Base-by-base conservation (phyloP, 2,329 filamentous ascomycete genomes). In the Diaporthe helianthi region DNA sequence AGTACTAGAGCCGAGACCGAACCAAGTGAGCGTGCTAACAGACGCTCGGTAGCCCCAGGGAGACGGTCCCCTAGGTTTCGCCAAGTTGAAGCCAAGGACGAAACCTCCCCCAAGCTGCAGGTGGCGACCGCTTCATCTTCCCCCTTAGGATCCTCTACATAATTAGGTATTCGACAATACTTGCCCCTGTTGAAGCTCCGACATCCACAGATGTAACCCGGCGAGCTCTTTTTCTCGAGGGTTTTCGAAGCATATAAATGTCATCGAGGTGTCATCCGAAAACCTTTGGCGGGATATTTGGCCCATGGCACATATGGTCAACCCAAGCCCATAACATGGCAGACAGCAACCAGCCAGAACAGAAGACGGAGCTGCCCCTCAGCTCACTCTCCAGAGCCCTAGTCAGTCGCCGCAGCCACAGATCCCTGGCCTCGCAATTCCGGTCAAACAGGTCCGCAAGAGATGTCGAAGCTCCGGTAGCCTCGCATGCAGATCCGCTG, bases 381-480 rank as follows among this genome's bases (percentile, higher is more conserved):
- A 68, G 65, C 65, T 68, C 65, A 7, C 55, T 60, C 19, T 19
- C 65, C 22, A 38, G 65, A 44, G 65, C 65, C 24, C 38, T 68
- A 4, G 65, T 51, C 29, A 68, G 65, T 44, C 53, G 65, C 7
- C 65, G 65, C 12, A 68, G 65, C 36, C 65, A 68, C 36, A 47
- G 65, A 24, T 68, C 65, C 33, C 44, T 68, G n/a, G 44, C 36
- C 24, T 68, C 65, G 9, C 55, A 68, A 26, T 61, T 61, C 44
- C 44, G 65, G 19, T 68, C 65, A 53, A 61, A 61, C 15, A 49
- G 54, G 9, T 68, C 65, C 15, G 65, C 54, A 51, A 68, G 65
- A 51, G 65, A 68, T 61, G 65, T 68, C 54, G 65, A 68, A 61
- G 65, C 58, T 19, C 44, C 55, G 17, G 22, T 17, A 29, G 19